phyloP scores from a whole-genome alignment of 148 eudicot genomes.

The Nepenthes mirabilis region DNA sequence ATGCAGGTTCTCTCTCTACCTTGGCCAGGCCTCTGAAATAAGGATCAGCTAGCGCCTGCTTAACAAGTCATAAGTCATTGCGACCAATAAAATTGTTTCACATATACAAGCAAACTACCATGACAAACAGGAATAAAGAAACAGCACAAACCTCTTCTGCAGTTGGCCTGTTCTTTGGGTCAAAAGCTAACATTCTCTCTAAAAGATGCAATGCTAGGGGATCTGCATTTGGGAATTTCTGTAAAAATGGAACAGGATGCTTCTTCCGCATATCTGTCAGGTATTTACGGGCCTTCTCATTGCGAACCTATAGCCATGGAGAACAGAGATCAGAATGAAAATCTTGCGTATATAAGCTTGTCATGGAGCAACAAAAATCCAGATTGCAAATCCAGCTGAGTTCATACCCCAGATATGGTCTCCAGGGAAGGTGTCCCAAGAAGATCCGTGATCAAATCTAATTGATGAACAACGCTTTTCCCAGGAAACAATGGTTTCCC shows the following conservation, averaged over 20 bases:
- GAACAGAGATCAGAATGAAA: background rate
- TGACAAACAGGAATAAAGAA: background rate
- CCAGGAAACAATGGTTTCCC: constrained; percentile 94
- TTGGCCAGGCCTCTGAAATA: constrained; percentile 68
- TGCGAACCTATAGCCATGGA: constrained; percentile 41
- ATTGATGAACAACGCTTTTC: constrained; percentile 91
- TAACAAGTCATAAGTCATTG: background rate
- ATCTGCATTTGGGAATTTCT: constrained; percentile 54
- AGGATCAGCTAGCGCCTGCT: constrained; percentile 65
- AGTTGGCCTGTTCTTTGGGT: constrained; percentile 84
- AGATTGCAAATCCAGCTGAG: background rate
- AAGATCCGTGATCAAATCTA: constrained; percentile 85
- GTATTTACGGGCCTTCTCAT: constrained; percentile 78
- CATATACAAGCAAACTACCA: background rate
- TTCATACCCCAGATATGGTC: constrained; percentile 66
- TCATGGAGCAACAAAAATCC: background rate
- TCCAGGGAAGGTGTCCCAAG: constrained; percentile 81
- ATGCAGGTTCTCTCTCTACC: constrained; percentile 66
- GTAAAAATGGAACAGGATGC: constrained; percentile 42
- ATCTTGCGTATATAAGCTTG: background rate
- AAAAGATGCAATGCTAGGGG: constrained; percentile 51
- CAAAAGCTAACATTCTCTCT: constrained; percentile 66
- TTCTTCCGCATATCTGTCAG: constrained; percentile 58
- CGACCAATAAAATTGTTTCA: background rate
- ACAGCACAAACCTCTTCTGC: constrained; percentile 48